Evolutionary conservation across 2,329 filamentous ascomycete genomes (phyloP).

Genomic region (Boeremia exigua): DNA sequence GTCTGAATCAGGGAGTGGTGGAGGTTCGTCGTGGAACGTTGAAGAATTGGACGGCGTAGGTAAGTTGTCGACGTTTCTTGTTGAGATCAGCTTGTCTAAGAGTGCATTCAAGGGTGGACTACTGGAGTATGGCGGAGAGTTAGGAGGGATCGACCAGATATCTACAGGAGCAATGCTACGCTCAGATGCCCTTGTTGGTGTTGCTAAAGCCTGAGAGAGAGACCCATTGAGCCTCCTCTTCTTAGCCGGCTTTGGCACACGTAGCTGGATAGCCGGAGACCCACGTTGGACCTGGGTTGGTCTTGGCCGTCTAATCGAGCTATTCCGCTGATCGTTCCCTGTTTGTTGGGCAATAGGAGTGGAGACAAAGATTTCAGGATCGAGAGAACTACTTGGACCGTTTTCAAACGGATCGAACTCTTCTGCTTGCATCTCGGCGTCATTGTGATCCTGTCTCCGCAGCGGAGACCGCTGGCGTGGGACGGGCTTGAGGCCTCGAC

Average conservation of each 20-base stretch:
- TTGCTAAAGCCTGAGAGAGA: conserved; percentile 16
- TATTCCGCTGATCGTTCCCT: conserved; percentile 9
- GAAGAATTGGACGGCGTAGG: conserved; percentile 45
- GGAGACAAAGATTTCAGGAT: conserved; percentile 33
- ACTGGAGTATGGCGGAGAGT: conserved; percentile 51
- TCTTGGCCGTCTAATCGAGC: conserved; percentile 7
- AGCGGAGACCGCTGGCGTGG: conserved; percentile 39
- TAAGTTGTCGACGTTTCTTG: conserved; percentile 24
- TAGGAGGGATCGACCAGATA: conserved; percentile 49
- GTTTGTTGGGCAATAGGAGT: conserved; percentile 24
- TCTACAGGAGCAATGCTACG: conserved; percentile 24
- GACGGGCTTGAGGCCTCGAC: conserved; percentile 53
- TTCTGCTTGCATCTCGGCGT: conserved; percentile 40
- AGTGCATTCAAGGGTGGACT: conserved; percentile 30
- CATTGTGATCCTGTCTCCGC: conserved; percentile 19
- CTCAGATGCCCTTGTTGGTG: conserved; percentile 19
- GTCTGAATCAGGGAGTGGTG: conserved; percentile 24
- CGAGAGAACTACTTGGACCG: conserved; percentile 30
- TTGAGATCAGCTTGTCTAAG: conserved; percentile 2
- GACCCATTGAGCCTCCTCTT: conserved; percentile 28
- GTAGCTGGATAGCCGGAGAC: conserved; percentile 23
- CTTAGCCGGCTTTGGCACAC: conserved; percentile 23
- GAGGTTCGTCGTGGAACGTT: conserved; percentile 28
- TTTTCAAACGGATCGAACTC: conserved; percentile 37
- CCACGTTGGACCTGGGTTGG: conserved; percentile 12